phyloP scores from a whole-genome alignment of 345 rosid genomes.

The Eucalyptus erythrocorys region DNA sequence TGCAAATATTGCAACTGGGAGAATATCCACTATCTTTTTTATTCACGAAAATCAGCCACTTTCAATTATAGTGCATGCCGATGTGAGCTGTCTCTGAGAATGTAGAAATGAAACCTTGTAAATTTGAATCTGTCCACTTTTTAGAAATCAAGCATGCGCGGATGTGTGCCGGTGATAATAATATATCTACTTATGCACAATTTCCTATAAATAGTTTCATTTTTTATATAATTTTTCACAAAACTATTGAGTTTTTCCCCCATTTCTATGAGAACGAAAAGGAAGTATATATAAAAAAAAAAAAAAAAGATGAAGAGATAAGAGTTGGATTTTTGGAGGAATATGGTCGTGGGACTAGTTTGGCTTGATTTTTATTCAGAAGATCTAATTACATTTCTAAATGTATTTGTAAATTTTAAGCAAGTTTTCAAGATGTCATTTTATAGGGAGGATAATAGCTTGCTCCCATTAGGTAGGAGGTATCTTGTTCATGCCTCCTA shows the following conservation, averaged over 20 bases:
- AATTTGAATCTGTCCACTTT: background rate
- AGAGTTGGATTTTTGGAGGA: background rate
- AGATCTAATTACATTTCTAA: background rate
- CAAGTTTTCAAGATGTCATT: background rate
- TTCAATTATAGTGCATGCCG: background rate
- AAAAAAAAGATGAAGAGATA: background rate
- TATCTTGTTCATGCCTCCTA: background rate
- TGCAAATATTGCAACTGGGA: background rate
- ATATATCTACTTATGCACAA: background rate
- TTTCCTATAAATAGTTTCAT: background rate
- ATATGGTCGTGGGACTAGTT: background rate
- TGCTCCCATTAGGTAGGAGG: background rate
- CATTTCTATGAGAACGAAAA: background rate
- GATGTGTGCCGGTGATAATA: background rate
- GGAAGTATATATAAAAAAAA: background rate
- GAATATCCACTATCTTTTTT: background rate
- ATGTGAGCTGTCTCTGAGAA: background rate
- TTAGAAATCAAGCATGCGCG: background rate
- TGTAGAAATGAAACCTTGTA: background rate
- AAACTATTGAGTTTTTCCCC: background rate
- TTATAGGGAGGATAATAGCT: background rate
- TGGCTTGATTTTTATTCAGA: background rate
- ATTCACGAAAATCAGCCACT: background rate
- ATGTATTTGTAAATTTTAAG: background rate
- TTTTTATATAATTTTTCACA: background rate